Evolutionary conservation across 2,329 filamentous ascomycete genomes (phyloP).

Genomic region (Fusarium tuaranense): DNA sequence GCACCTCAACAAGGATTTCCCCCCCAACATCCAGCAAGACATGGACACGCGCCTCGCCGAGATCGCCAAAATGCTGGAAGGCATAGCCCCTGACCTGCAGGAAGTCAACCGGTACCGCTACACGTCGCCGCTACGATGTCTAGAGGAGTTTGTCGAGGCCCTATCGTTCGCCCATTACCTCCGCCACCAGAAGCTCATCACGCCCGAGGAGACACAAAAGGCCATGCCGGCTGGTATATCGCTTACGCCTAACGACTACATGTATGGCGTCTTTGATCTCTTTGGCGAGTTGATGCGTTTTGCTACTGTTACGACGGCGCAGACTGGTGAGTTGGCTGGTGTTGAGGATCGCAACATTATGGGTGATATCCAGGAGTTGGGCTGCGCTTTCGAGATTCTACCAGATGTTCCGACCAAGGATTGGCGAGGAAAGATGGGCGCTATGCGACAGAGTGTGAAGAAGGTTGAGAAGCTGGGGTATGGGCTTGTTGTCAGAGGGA

Average conservation of each 20-base stretch:
- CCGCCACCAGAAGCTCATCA: constrained; percentile 78
- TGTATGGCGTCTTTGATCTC: constrained; percentile 92
- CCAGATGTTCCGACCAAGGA: constrained; percentile 67
- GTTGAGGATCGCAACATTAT: constrained; percentile 70
- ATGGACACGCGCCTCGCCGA: constrained; percentile 76
- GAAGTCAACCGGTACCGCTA: constrained; percentile 88
- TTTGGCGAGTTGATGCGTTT: constrained; percentile 98
- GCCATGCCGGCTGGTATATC: constrained; percentile 65
- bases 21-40: constrained; percentile 76
- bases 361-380: constrained; percentile 82
- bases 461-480: constrained; percentile 96
- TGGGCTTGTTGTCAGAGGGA: constrained; percentile 86
- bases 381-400: constrained; percentile 81
- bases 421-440: constrained; percentile 82
- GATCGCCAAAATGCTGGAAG: constrained; percentile 76
- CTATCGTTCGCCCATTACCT: constrained; percentile 92
- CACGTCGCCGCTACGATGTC: constrained; percentile 80
- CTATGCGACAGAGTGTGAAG: constrained; percentile 88
- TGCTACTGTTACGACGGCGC: constrained; percentile 87
- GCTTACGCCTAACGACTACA: constrained; percentile 85
- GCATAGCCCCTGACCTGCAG: constrained; percentile 78
- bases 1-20: constrained; percentile 71
- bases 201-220: constrained; percentile 68
- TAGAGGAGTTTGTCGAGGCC: constrained; percentile 96
- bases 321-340: constrained; percentile 68